Base-by-base conservation (phyloP, 2,329 filamentous ascomycete genomes). In the Aspergillus bombycis region DNA sequence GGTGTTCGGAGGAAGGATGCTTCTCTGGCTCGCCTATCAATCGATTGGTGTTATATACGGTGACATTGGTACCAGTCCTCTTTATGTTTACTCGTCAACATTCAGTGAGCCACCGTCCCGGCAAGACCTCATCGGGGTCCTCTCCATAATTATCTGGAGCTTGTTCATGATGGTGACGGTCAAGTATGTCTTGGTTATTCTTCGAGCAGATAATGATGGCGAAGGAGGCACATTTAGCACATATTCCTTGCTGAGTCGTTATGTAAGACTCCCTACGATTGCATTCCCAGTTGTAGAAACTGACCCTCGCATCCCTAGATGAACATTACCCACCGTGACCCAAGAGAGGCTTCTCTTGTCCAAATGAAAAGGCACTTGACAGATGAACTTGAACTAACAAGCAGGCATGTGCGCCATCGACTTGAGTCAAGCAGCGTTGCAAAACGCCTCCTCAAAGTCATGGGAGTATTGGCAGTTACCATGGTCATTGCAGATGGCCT, bases 11-110 rank as follows among this genome's bases (percentile, higher is more conserved):
- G 64, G 64, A 6, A 61, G 59, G 14, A 66, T 64, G 64, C 64
- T 66, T 16, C 36, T 60, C 19, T 75, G 80, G 77, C 79, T 85
- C 16, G 81, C 84, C 9, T 87, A 86, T 70, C 84, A 86, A 67
- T 84, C 82, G 1, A 81, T 82, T 36, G 85, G 85, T 38, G 84
- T 86, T 62, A 86, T 87, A 58, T 87, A 87, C 64, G 85, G 85
- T n/a, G 85, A 87, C 63, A 86, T 87, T 64, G 85, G 84, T 23
- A 87, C 85, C 7, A 83, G 80, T 50, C 85, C 85, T 3, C 80
- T 87, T 4, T 87, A 87, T 69, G 85, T 87, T 28, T 87, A 79
- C 67, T 86, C 84, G 6, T 82, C 80, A 0, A 85, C 83, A 1
- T 87, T 87, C 67, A 76, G 74, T 28, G 73, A 75, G 5, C 74